These are phyloP conservation scores for Seminavis robusta DNA, from an alignment of 108 stramenopile genomes.

Conservation along the genomic window DNA sequence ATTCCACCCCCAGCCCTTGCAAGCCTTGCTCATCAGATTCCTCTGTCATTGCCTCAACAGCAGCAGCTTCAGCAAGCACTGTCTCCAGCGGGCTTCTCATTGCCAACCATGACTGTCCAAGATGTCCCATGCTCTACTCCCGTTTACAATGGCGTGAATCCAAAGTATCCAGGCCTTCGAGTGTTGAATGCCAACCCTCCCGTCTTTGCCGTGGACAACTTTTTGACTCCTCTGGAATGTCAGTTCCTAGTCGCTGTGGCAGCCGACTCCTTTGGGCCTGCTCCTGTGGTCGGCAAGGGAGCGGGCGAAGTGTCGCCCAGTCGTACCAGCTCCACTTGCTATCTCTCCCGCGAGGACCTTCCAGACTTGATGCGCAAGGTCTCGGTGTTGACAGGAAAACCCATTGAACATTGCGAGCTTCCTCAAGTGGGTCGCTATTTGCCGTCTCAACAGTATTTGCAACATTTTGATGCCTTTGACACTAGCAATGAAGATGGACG, in stretches of 20 bases:
- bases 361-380: constrained; percentile 80
- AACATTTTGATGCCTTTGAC: constrained; percentile 91
- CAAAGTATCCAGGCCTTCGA: constrained; percentile 67
- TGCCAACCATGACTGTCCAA: constrained; percentile 45
- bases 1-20: constrained; percentile 5
- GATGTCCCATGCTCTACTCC: constrained; percentile 66
- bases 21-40: neutral
- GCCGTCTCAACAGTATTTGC: constrained; percentile 77
- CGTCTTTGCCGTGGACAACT: constrained; percentile 70
- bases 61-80: neutral
- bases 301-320: constrained; percentile 72
- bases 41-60: neutral
- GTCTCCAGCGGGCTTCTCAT: neutral
- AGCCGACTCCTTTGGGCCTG: constrained; percentile 65
- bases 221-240: constrained; percentile 77
- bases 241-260: constrained; percentile 70
- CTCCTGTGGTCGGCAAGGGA: constrained; percentile 83
- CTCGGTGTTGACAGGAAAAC: constrained; percentile 74
- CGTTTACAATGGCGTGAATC: constrained; percentile 86
- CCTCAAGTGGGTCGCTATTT: constrained; percentile 92
- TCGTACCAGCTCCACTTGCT: constrained; percentile 81
- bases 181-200: constrained; percentile 67
- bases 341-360: constrained; percentile 79
- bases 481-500: constrained; percentile 77
- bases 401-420: constrained; percentile 80